These are phyloP conservation scores for Irpex sp. DNA, from an alignment of 1,284 basidiomycete species.

Conservation along the genomic window DNA sequence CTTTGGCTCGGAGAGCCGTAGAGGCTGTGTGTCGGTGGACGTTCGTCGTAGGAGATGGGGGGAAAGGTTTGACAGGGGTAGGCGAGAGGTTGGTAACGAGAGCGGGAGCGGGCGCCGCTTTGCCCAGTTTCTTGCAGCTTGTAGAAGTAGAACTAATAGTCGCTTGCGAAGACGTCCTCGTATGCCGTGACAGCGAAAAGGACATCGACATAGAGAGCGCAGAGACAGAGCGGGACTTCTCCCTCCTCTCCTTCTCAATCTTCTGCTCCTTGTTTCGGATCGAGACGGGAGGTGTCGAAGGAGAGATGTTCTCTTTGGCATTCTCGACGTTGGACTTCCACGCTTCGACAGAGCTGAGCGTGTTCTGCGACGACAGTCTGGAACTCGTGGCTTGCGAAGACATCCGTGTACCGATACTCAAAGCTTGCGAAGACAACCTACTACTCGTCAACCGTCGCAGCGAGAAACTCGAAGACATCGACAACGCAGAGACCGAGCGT, in stretches of 20 bases:
- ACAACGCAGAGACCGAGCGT: constrained; percentile 8
- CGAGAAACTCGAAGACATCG: background rate
- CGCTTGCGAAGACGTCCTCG: constrained; percentile 2
- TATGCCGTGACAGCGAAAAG: background rate
- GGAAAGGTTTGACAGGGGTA: constrained; percentile 20
- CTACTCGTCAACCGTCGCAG: background rate
- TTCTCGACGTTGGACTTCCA: too few species aligned
- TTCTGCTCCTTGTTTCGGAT: too few species aligned
- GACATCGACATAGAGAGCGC: constrained; percentile 3
- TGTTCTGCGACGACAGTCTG: too few species aligned
- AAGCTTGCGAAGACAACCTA: constrained; percentile 1
- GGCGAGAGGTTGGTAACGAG: constrained; percentile 23
- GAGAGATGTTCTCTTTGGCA: too few species aligned
- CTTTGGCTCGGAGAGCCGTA: constrained; percentile 21
- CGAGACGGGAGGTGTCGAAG: too few species aligned
- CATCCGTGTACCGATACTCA: too few species aligned
- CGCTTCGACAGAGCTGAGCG: too few species aligned
- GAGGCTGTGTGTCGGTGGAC: background rate
- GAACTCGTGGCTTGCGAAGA: too few species aligned
- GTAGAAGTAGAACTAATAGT: background rate
- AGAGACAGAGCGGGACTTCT: constrained; percentile 7
- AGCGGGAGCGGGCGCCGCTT: background rate
- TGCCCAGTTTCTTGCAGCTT: constrained; percentile 11
- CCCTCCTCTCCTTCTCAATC: background rate
- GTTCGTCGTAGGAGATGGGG: constrained; percentile 7